Evolutionary conservation across 164 flowering plant genomes (phyloP).

Genomic region (Warburgia ugandensis): DNA sequence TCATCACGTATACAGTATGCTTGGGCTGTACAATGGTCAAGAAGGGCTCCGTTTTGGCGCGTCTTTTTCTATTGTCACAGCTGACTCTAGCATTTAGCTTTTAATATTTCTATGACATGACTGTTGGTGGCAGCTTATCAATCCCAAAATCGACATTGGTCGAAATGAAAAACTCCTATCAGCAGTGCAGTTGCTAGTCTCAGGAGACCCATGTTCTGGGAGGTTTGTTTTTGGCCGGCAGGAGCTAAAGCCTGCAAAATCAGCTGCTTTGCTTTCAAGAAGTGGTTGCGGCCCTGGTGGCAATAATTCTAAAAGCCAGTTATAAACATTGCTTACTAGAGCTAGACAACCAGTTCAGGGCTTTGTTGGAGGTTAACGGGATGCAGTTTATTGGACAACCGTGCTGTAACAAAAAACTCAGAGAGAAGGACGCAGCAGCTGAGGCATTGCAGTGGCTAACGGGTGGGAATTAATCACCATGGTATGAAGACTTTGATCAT

Average conservation of each 20-base stretch:
- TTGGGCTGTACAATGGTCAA: no score
- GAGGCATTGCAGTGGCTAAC: constrained; percentile 72
- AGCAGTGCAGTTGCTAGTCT: constrained; percentile 58
- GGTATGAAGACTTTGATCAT: constrained; percentile 1
- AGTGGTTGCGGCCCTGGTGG: constrained; percentile 54
- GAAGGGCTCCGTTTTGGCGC: no score
- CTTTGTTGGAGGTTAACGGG: constrained; percentile 74
- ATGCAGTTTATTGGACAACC: constrained; percentile 68
- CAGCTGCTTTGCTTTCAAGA: constrained; percentile 23
- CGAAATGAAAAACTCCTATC: constrained; percentile 52
- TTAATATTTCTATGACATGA: neutral
- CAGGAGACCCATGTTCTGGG: constrained; percentile 71
- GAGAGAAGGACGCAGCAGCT: constrained; percentile 87
- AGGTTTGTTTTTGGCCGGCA: constrained; percentile 63
- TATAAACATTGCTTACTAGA: constrained; percentile 69
- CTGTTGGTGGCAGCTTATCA: constrained; percentile 10
- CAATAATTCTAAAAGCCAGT: constrained; percentile 73
- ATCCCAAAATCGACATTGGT: constrained; percentile 53
- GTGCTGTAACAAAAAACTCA: constrained; percentile 70
- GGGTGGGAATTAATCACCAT: constrained; percentile 23
- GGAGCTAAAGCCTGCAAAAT: constrained; percentile 24
- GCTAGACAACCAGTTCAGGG: constrained; percentile 68
- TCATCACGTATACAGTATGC: no score
- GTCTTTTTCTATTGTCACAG: no score
- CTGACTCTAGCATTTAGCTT: no score